phyloP scores from a whole-genome alignment of 306 rosid species.

The Amphicarpaea edgeworthii region DNA sequence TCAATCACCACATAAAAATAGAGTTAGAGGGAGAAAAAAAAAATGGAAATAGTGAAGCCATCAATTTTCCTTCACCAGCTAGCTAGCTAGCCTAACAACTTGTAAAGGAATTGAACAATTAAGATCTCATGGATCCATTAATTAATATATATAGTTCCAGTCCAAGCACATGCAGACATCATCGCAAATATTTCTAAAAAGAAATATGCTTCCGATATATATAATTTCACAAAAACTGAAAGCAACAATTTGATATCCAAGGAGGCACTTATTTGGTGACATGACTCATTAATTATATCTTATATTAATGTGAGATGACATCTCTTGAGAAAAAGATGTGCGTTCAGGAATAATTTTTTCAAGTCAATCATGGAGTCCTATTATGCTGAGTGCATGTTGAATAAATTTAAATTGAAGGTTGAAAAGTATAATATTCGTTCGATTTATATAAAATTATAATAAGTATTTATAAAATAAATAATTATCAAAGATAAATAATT shows the following conservation, averaged over 20 bases:
- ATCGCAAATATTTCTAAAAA: not conserved
- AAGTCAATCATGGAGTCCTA: not conserved
- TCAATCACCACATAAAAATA: not conserved
- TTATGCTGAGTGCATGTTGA: not conserved
- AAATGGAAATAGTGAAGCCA: not conserved
- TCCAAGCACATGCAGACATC: conserved; percentile 11
- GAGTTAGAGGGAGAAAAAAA: not conserved
- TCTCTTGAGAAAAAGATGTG: not conserved
- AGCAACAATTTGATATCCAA: conserved; percentile 3
- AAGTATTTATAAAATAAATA: too few relatives aligned
- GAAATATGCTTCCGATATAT: not conserved
- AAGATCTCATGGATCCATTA: not conserved
- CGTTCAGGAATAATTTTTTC: not conserved
- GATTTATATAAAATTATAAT: too few relatives aligned
- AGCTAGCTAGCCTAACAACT: not conserved
- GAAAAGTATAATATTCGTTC: not conserved
- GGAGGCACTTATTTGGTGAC: conserved; percentile 5
- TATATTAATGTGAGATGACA: not conserved
- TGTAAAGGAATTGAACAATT: not conserved
- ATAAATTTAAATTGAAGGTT: not conserved
- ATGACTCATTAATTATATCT: not conserved
- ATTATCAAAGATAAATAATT: too few relatives aligned
- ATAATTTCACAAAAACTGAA: not conserved
- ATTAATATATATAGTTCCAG: not conserved
- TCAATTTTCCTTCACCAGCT: not conserved